Base-by-base conservation (phyloP, 305 asterid species). In the Fraxinus angustifolia region DNA sequence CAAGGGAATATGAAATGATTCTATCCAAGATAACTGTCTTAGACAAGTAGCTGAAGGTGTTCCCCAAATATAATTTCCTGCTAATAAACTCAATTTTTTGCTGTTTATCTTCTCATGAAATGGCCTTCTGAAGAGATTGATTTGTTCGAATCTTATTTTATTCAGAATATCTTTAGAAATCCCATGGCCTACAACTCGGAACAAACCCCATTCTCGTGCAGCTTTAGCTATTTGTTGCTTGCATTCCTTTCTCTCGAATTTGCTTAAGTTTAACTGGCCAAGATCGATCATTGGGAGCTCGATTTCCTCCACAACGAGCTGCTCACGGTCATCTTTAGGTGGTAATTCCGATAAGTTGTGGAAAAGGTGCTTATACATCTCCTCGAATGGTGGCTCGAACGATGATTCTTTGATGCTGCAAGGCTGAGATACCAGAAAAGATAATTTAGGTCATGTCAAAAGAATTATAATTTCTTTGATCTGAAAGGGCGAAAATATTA, bases 121-220 rank as follows among this genome's bases (percentile, higher is more conserved):
- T 0, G 97, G 92, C 81, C 83, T 93, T 83, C 75, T 84, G 81
- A 94, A 84, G 74, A 90, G 80, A 85, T 87, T 91, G 81, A 89
- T 85, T 56, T 94, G 96, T 73, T 94, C 93, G 0, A 7, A 79
- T 58, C 93, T 90, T 96, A 93, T 88, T 34, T 33, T 82, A 78
- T 84, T 91, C 38, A 93, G 23, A 33, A 93, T 75, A 3, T 88
- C 90, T 0, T 73, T 30, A 1, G 96, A 82, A 73, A 93, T 87
- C 19, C 98, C 97, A 7, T 94, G 97, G 87, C 93, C 92, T 30
- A 90, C 75, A 1, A 92, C 96, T 81, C 92, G 97, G 80, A 94
- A 94, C 16, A 94, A 94, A 2, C 98, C 98, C 98, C 97, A 94
- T 78, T 94, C 95, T 60, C 40, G 72, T 0, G 98, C 91, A 30